Base-by-base conservation (phyloP, 768 basidiomycete species). In the Mycena epipterygia region DNA sequence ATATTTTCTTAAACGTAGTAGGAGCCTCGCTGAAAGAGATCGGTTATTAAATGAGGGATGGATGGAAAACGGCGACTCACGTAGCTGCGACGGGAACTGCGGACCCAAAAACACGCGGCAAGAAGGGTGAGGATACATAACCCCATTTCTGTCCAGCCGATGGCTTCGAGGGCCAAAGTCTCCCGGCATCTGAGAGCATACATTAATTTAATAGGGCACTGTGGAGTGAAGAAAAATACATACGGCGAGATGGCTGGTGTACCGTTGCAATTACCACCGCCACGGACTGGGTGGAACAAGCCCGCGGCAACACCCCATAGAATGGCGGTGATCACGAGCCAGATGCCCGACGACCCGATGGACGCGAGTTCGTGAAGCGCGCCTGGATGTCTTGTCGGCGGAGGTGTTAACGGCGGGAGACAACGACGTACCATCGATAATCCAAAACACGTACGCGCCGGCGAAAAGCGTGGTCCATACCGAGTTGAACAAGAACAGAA, bases 91-190 rank as follows among this genome's bases (percentile, higher is more conserved):
- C 81, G 76, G 42, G 82, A 80, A 48, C 78, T 74, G 23, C 82
- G 81, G 75, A 88, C 77, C 88, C 88, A 89, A 73, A 85, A 76
- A 51, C 83, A 77, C 33, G 88, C 84, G 21, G 85, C 82, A 2
- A 81, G 41, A 0, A 89, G 77, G 2, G 88, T 85, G 59, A 85
- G 61, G 29, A 83, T 42, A 73, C 87, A 88, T 46, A 89, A 77
- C 17, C 78, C 81, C 68, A 89, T 86, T 67, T 89, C 87, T 30
- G 86, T 84, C 89, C 88, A 89, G 30, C 85, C 86, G 25, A 89
- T 77, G 8, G 85, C 86, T 73, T 86, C 86, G 13, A 88, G 82
- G 5, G 86, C 84, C 46, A 87, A 78, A 12, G 80, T 79, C 74
- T 88, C 81, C 61, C 85, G 80, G 75, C 89, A 89, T 66, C 82